phyloP scores from a whole-genome alignment of 495 filamentous ascomycete species.

The Penicillium robsamsonii region DNA sequence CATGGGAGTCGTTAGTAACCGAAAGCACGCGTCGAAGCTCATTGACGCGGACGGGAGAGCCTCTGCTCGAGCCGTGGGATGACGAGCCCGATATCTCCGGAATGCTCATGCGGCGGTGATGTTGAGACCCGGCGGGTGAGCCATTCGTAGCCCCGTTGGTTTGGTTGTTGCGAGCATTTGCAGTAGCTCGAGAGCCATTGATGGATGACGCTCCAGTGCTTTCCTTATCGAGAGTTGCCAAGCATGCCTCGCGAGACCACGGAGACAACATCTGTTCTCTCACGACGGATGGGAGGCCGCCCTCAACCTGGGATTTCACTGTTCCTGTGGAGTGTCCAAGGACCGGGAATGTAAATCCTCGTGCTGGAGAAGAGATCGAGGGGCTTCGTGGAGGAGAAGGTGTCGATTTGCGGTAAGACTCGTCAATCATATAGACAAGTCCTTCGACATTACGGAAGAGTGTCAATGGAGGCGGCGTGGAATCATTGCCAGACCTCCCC shows the following conservation, averaged over 20 bases:
- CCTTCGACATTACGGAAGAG: conserved; percentile 47
- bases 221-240: conserved; percentile 64
- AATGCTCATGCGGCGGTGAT: conserved; percentile 39
- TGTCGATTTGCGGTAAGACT: conserved; percentile 58
- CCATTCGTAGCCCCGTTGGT: conserved; percentile 51
- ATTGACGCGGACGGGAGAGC: conserved; percentile 77
- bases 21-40: conserved; percentile 77
- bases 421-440: conserved; percentile 69
- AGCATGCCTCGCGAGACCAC: conserved; percentile 72
- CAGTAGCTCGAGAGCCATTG: conserved; percentile 65
- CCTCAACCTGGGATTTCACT: conserved; percentile 32
- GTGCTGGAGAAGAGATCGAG: conserved; percentile 67
- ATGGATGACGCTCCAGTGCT: conserved; percentile 67
- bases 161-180: conserved; percentile 54
- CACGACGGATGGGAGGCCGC: conserved; percentile 40
- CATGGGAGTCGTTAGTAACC: conserved; percentile 38
- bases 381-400: conserved; percentile 66
- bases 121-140: conserved; percentile 29
- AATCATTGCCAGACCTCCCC: conserved; percentile 13
- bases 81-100: conserved; percentile 52
- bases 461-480: conserved; percentile 21
- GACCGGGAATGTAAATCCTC: conserved; percentile 60
- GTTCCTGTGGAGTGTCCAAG: conserved; percentile 38
- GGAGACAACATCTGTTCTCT: conserved; percentile 71
- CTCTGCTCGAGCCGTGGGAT: conserved; percentile 56